Evolutionary conservation across 768 basidiomycete genomes (phyloP), one percentile per base, ranked within the genome.

Genomic region (Antrodiella citrinella): DNA sequence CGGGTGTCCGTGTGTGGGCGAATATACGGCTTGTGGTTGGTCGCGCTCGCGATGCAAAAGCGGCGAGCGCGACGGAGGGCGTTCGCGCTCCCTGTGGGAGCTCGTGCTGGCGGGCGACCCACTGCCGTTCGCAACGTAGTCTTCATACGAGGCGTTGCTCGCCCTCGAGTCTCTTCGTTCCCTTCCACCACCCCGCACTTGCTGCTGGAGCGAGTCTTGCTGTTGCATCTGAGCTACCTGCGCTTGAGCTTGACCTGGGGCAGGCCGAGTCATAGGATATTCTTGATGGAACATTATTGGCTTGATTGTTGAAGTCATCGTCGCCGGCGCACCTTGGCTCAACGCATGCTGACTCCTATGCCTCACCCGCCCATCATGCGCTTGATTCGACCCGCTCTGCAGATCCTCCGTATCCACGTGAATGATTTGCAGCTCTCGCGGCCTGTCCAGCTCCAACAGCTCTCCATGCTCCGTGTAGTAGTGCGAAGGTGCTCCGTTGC

Each of bases 381-480:
- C 42, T 5, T 35, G 30, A 15, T 35, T 35, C 30, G 30, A 7
- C 41, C 41, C 41, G 41, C 41, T 49, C 44, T 49, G 43, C 44
- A 52, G 44, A 39, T 60, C 62, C 15, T 61, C 59, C 19, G 38
- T 38, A 49, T 58, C 57, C 11, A 58, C 52, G 12, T 59, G 61
- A 48, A 64, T 64, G 52, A 64, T 64, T 48, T 59, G 61, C 40
- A 64, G 54, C 52, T 64, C 62, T 35, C 44, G 47, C 22, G 44
- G 39, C 22, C 45, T 48, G 42, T 47, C 53, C 4, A 47, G 44
- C 25, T 55, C 50, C 39, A 57, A 53, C 18, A 47, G 40, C n/a
- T 57, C 51, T 47, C 54, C 7, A 49, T 51, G 5, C 24, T 54
- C 57, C 2, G 47, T 26, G 18, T 51, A 51, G 39, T 53, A 53